A percentile compares a stretch with the other conserved stretches of the same genome.
These are phyloP conservation scores for Fusarium nematophilum DNA, from an alignment of 2,329 filamentous ascomycete genomes.

Conservation along the genomic window DNA sequence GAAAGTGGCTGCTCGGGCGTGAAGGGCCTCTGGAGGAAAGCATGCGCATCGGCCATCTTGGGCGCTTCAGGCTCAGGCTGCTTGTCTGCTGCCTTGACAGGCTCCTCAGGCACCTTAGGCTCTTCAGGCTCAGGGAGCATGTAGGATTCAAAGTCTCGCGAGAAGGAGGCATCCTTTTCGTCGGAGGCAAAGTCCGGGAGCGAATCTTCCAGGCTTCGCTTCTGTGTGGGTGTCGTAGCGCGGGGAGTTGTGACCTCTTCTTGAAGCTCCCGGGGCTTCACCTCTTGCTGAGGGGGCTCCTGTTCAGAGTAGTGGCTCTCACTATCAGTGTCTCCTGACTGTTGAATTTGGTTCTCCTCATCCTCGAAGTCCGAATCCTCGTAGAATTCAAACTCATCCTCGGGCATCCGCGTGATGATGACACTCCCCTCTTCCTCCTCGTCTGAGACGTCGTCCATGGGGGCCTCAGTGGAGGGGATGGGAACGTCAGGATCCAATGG, in stretches of 20 bases:
- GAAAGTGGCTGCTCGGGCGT: conserved; percentile 64
- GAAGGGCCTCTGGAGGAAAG: conserved; percentile 54
- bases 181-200: conserved; percentile 54
- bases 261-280: conserved; percentile 38
- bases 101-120: conserved; percentile 47
- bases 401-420: conserved; percentile 74
- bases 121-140: conserved; percentile 56
- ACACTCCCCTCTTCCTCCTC: conserved; percentile 68
- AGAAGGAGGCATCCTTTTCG: conserved; percentile 53
- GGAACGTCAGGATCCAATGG: conserved; percentile 88
- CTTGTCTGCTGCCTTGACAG: conserved; percentile 41
- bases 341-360: conserved; percentile 69
- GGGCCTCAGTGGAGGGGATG: conserved; percentile 86
- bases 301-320: conserved; percentile 52
- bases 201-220: conserved; percentile 36
- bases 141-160: conserved; percentile 58
- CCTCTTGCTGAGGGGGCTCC: conserved; percentile 35
- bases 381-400: conserved; percentile 73
- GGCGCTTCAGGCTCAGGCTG: conserved; percentile 38
- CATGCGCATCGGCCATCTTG: conserved; percentile 52
- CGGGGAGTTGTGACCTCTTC: conserved; percentile 66
- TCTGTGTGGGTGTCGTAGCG: conserved; percentile 47
- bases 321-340: conserved; percentile 57
- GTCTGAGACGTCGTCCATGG: conserved; percentile 60
- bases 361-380: conserved; percentile 62